These are phyloP conservation scores for Furcasterigmium furcatum DNA, from an alignment of 2,329 filamentous ascomycete genomes.

Conservation along the genomic window DNA sequence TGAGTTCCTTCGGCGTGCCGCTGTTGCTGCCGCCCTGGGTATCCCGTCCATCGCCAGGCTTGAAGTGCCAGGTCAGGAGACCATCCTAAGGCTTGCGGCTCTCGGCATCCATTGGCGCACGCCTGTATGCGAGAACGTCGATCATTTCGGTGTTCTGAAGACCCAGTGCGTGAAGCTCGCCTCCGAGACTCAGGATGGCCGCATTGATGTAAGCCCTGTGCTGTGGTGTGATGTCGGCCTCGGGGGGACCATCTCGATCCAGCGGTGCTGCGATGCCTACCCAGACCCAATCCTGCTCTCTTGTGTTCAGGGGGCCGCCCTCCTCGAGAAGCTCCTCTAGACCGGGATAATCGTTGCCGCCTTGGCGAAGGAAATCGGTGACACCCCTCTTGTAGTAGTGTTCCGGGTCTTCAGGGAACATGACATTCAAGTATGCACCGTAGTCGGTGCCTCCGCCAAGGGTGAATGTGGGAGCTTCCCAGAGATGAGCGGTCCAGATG, in stretches of 20 bases:
- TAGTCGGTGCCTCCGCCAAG: neutral
- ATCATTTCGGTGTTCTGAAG: neutral
- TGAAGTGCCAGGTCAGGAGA: conserved; percentile 3
- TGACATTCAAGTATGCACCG: neutral
- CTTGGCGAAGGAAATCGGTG: neutral
- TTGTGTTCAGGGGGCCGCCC: conserved; percentile 1
- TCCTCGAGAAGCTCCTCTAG: neutral
- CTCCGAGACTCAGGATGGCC: neutral
- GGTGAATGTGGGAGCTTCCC: conserved; percentile 5
- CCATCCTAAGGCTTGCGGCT: neutral
- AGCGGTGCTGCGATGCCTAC: conserved; percentile 6
- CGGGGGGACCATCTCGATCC: neutral
- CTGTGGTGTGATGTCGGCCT: neutral
- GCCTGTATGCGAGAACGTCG: neutral
- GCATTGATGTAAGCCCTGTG: conserved; percentile 4
- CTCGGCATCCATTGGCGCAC: neutral
- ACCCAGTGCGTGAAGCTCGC: conserved; percentile 2
- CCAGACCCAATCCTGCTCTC: conserved; percentile 5
- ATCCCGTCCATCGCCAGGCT: no score
- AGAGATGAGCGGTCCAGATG: conserved; percentile 5
- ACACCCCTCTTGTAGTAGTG: neutral
- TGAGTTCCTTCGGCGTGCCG: no score
- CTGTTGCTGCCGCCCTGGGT: no score
- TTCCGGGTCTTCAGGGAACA: neutral
- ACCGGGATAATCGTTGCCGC: neutral